Conservation (phyloP, 768 basidiomycete genomes). For the Psilocybe sp. region DNA sequence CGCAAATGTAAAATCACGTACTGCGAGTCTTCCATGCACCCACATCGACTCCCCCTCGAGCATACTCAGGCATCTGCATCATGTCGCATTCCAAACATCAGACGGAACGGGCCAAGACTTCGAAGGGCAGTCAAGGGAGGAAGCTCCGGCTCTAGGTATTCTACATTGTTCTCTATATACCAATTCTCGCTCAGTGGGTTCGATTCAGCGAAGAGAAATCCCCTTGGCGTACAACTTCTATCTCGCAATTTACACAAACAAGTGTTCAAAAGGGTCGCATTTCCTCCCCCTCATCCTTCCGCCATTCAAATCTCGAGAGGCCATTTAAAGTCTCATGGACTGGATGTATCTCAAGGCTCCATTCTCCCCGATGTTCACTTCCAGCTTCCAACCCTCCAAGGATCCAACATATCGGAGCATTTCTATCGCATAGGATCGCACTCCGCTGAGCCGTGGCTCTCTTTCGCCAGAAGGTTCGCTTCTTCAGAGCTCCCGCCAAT, state of each 20-base stretch:
- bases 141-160: neutral
- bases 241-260: slow-evolving; percentile 79
- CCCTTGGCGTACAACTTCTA: slow-evolving; percentile 91
- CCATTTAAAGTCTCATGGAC: slow-evolving; percentile 79
- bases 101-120: no score
- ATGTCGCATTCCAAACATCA: no score
- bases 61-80: no score
- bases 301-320: slow-evolving; percentile 75
- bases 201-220: slow-evolving; percentile 65
- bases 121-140: no score
- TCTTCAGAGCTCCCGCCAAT: slow-evolving; percentile 54
- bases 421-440: slow-evolving; percentile 76
- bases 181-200: neutral
- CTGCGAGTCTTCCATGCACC: no score
- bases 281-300: slow-evolving; percentile 55
- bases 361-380: slow-evolving; percentile 78
- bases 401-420: slow-evolving; percentile 79
- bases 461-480: slow-evolving; percentile 61
- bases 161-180: neutral
- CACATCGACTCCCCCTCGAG: no score
- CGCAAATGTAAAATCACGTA: no score
- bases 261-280: slow-evolving; percentile 69
- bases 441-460: slow-evolving; percentile 75
- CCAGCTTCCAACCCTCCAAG: slow-evolving; percentile 82
- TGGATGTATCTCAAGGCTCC: slow-evolving; percentile 78